phyloP scores from a whole-genome alignment of 768 basidiomycete species.

The Xerocomellus amylosporus region DNA sequence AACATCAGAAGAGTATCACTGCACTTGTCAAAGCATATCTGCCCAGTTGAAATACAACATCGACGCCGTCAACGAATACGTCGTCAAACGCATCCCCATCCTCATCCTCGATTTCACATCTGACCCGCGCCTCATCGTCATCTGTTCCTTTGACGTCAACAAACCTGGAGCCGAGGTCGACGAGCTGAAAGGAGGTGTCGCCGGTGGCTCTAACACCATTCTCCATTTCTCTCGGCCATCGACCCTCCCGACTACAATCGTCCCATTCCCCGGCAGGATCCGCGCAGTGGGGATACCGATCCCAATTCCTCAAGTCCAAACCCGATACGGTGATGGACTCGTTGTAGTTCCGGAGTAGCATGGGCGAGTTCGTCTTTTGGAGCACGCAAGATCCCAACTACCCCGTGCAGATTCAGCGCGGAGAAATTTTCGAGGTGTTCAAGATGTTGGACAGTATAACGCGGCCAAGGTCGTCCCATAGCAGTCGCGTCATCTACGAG shows the following conservation, averaged over 20 bases:
- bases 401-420: conserved; percentile 48
- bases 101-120: too few species aligned
- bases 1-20: too few species aligned
- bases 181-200: too few species aligned
- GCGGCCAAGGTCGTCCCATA: conserved; percentile 77
- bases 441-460: conserved; percentile 87
- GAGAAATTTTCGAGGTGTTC: conserved; percentile 56
- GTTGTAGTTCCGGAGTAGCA: conserved; percentile 72
- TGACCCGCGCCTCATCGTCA: too few species aligned
- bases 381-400: conserved; percentile 77
- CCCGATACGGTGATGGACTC: conserved; percentile 70
- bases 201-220: conserved; percentile 59
- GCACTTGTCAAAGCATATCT: too few species aligned
- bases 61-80: too few species aligned
- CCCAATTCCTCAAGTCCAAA: conserved; percentile 58
- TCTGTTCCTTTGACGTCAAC: too few species aligned
- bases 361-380: conserved; percentile 90
- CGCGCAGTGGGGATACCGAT: conserved; percentile 86
- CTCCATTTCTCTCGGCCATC: conserved; percentile 70
- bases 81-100: too few species aligned
- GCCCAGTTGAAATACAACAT: too few species aligned
- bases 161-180: too few species aligned
- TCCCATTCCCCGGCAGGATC: conserved; percentile 85
- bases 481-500: conserved; percentile 80
- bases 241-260: conserved; percentile 42